Base-by-base conservation (phyloP, 306 rosid species). In the Calophaca sinica region DNA sequence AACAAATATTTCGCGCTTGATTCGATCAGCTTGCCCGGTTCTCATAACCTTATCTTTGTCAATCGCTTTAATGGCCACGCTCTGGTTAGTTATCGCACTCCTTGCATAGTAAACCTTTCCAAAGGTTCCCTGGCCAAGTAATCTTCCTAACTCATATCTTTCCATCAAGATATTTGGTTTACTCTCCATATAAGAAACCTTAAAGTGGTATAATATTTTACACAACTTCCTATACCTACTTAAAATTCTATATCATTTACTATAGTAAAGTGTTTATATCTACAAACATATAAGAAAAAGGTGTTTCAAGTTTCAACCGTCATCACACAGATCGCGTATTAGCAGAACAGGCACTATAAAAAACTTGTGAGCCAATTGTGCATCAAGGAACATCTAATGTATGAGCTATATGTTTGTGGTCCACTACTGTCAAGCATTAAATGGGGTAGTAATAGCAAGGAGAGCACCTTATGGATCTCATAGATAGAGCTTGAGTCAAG, bases 61-160 rank as follows among this genome's bases (percentile, higher is more conserved):
- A 51, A 88, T 76, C 39, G 83, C 81, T 86, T 91, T 93, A 57
- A 91, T 80, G 13, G 98, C 98, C 65, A 91, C 97, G 64, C 94
- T 84, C 79, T 89, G 96, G 76, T 86, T 87, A 10, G 86, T 84
- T 50, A 31, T 74, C 15, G 81, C n/a, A 70, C 87, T 86, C 80
- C 97, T 81, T 5, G 89, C 98, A 86, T 89, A 85, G 80, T 89
- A 87, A 70, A 94, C 98, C 88, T 87, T 94, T 7, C 88, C 98
- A 55, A 94, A 94, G 6, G 89, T 84, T 7, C 98, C 98, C 76
- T 94, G 92, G 33, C 98, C 96, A 1, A 90, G 89, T 46, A 84
- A 69, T 59, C 91, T 94, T 66, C 98, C 98, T 51, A 94, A 72
- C 44, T 94, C 98, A 38, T 91, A 91, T 15, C 74, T 81, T 79